Evolutionary conservation across 1,284 basidiomycete genomes (phyloP).

Genomic region (Microstroma glucosiphilum): DNA sequence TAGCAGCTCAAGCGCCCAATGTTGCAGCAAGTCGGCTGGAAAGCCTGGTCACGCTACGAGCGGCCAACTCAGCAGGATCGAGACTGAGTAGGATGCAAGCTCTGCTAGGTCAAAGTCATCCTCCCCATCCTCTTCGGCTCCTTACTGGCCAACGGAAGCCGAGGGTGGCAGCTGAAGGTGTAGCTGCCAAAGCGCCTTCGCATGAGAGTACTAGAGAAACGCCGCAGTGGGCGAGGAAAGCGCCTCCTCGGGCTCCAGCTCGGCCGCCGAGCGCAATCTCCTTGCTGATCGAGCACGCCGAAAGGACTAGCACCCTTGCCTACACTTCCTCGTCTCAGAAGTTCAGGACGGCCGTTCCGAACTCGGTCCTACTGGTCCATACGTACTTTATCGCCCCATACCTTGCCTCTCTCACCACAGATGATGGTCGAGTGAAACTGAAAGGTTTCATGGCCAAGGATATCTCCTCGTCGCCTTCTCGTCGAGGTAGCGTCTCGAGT

Average conservation of each 20-base stretch:
- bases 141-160: too few species aligned
- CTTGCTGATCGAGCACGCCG: conserved; percentile 33
- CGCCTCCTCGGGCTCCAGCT: conserved; percentile 17
- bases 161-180: background rate
- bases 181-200: background rate
- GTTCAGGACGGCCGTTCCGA: conserved; percentile 20
- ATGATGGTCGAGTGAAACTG: conserved; percentile 8
- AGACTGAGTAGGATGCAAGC: background rate
- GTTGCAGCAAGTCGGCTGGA: background rate
- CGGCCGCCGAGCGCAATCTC: conserved; percentile 31
- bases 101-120: conserved; percentile 7
- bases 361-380: conserved; percentile 25
- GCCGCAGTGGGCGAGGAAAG: conserved; percentile 3
- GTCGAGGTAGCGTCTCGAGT: background rate
- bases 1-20: conserved; percentile 1
- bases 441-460: background rate
- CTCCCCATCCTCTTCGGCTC: background rate
- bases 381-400: conserved; percentile 43
- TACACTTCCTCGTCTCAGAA: conserved; percentile 15
- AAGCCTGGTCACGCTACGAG: conserved; percentile 5
- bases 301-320: conserved; percentile 17
- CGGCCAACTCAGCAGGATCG: background rate
- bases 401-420: conserved; percentile 22
- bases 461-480: conserved; percentile 5
- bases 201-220: background rate